Evolutionary conservation across 2,329 filamentous ascomycete species (phyloP), one percentile per base, ranked within the genome.

Genomic region (Teratosphaeria destructans): DNA sequence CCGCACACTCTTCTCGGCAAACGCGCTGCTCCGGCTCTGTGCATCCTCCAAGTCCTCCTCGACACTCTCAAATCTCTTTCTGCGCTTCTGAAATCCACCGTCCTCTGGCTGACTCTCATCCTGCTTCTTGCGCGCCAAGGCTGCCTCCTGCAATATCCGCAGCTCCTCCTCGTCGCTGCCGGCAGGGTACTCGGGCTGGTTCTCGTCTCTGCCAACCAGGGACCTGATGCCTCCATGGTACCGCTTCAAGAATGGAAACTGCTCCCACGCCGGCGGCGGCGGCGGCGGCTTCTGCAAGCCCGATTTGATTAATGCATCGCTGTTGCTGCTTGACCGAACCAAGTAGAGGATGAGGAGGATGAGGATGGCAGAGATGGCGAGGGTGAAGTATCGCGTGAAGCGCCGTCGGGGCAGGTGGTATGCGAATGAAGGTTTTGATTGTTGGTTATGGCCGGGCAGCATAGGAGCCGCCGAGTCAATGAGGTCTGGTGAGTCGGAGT

Each of bases 201-300:
- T 93, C 55, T 89, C 78, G 14, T 79, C 73, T 29, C 85, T 76
- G 0, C 84, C 75, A 0, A 89, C 83, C 62, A 99, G 71, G 0
- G 82, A 87, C 64, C 86, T 81, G 61, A 99, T 81, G 0, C 94
- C 94, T 14, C 91, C 93, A 72, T 96, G 94, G 72, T 96, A 99
- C 63, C 92, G 82, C 61, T 86, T 87, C 62, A 99, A 74, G 68
- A 96, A 95, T 0, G 85, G 84, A 71, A 95, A 97, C 10, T 82
- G 83, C 71, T 95, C 89, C 91, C 92, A 97, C n/a, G 82, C 74
- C 0, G 85, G 84, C 12, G 89, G 88, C 23, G 85, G 82, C 0
- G 84, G 80, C 12, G 81, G 81, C 64, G 85, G 84, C 35, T 69
- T 67, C 39, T 66, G 64, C 57, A 68, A 32, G 16, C 83, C 81